Base-by-base conservation (phyloP, 2,329 filamentous ascomycete species). In the Fusarium sp. region DNA sequence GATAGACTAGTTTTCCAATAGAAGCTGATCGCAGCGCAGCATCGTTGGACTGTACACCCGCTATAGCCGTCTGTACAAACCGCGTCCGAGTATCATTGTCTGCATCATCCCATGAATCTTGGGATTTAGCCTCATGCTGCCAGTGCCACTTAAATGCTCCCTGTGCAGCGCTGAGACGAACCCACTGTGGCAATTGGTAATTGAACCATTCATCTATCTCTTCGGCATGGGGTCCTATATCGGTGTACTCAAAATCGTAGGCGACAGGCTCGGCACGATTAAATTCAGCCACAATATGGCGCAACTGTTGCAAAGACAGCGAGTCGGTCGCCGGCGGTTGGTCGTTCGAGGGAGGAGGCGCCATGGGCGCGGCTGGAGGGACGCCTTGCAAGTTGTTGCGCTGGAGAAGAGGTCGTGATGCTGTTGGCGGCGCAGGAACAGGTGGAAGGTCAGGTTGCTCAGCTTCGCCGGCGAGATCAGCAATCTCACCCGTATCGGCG, bases 121-220 rank as follows among this genome's bases (percentile, higher is more conserved):
- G 69, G 3, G 67, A 75, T 38, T 73, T 74, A 6, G 73, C 74
- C 42, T 87, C 85, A 23, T 85, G 83, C 72, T 86, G 81, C 92
- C 92, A 97, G 75, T 90, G 87, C 76, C 88, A 87, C 68, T 94
- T 88, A 75, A 97, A 98, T 3, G 90, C 89, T 37, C 88, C 85
- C 75, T 92, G 92, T 20, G 92, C 90, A 54, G 90, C 88, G 54
- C 92, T 86, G 49, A 97, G 83, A 74, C 94, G 90, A 46, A 91
- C 86, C 81, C 92, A 92, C 77, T 98, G 94, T 79, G 92, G 92
- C 66, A 93, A 90, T 72, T 92, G 91, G 80, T 98, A 97, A 54
- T 91, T 89, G 80, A 99, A 99, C 96, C 96, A 99, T 81, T 99
- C 96, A 77, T 98, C 93, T 47, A 99, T 85, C 82, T 99, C 96